A percentile compares a stretch with the other conserved stretches of the same genome.
Conservation (phyloP, 1,139 yeast species). For the Pichia sp. region DNA sequence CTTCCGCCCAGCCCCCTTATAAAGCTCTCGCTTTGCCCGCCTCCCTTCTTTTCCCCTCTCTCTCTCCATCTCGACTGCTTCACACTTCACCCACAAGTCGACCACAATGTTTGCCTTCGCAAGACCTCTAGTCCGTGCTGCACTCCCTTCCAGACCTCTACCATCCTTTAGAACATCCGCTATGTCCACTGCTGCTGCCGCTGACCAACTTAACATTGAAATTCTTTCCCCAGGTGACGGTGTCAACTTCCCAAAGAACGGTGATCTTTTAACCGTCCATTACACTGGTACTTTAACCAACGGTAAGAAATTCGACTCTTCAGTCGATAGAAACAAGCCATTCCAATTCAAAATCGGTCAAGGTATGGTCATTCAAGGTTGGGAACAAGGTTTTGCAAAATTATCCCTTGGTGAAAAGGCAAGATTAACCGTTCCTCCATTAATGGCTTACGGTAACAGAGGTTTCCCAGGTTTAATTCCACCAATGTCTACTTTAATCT, state of each 20-base stretch:
- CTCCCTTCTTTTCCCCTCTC: not conserved
- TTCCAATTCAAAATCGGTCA: slow-evolving; percentile 92
- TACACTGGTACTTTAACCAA: slow-evolving; percentile 92
- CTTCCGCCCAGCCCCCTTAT: too few relatives aligned
- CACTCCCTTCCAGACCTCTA: too few relatives aligned
- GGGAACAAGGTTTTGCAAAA: slow-evolving; percentile 93
- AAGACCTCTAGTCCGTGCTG: too few relatives aligned
- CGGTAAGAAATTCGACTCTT: slow-evolving; percentile 93
- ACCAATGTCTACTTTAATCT: slow-evolving; percentile 87
- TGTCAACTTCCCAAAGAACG: slow-evolving; percentile 73
- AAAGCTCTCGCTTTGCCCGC: too few relatives aligned
- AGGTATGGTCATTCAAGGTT: slow-evolving; percentile 92
- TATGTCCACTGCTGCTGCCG: slow-evolving; percentile 15
- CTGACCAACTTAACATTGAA: slow-evolving; percentile 26
- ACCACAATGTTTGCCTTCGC: too few relatives aligned
- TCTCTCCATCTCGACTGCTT: not conserved
- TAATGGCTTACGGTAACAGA: slow-evolving; percentile 87
- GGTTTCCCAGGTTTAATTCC: slow-evolving; percentile 97
- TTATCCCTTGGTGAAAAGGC: slow-evolving; percentile 91
- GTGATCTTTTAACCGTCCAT: slow-evolving; percentile 87
- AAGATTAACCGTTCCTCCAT: slow-evolving; percentile 83
- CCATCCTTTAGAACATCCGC: slow-evolving; percentile 4
- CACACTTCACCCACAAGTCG: slow-evolving; percentile 1
- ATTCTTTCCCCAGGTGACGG: slow-evolving; percentile 55
- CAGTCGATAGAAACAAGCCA: slow-evolving; percentile 89